A percentile compares a stretch with the other conserved stretches of the same genome.
Conservation (phyloP, 805 yeast genomes). For the Vanderwaltozyma tropicalis region DNA sequence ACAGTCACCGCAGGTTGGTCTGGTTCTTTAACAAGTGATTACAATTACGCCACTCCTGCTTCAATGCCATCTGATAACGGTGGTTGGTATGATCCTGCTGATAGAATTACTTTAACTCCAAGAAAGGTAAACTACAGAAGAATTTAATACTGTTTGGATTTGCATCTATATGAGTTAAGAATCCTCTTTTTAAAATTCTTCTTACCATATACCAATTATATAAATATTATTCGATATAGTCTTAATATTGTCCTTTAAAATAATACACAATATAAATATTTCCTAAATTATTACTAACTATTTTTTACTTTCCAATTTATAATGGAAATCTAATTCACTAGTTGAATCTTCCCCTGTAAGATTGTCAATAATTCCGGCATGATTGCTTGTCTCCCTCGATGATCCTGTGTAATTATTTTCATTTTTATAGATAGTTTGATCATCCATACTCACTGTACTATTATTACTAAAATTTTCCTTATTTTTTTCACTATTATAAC, state of each 20-base stretch:
- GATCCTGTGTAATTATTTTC: too few species aligned
- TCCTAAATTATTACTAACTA: too few species aligned
- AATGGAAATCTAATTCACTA: conserved; percentile 1
- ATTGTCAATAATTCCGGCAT: background rate
- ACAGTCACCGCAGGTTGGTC: conserved; percentile 84
- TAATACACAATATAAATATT: too few species aligned
- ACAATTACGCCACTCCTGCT: conserved; percentile 66
- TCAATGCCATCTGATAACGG: conserved; percentile 50
- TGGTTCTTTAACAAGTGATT: conserved; percentile 49
- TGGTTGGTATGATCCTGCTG: conserved; percentile 56
- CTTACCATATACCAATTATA: too few species aligned
- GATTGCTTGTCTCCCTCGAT: too few species aligned
- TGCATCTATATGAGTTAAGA: too few species aligned
- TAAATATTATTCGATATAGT: too few species aligned
- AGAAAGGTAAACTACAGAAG: conserved; percentile 18
- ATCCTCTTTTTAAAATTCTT: too few species aligned
- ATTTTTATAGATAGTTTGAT: background rate
- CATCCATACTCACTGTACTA: background rate
- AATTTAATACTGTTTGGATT: background rate
- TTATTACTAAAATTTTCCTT: too few species aligned
- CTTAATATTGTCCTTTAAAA: too few species aligned
- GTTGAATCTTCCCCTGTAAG: background rate
- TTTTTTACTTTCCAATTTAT: conserved; percentile 1
- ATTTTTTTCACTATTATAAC: too few species aligned
- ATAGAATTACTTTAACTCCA: conserved; percentile 31